phyloP scores from a whole-genome alignment of 1,139 yeast genomes.

The Hyphopichia khmerensis region DNA sequence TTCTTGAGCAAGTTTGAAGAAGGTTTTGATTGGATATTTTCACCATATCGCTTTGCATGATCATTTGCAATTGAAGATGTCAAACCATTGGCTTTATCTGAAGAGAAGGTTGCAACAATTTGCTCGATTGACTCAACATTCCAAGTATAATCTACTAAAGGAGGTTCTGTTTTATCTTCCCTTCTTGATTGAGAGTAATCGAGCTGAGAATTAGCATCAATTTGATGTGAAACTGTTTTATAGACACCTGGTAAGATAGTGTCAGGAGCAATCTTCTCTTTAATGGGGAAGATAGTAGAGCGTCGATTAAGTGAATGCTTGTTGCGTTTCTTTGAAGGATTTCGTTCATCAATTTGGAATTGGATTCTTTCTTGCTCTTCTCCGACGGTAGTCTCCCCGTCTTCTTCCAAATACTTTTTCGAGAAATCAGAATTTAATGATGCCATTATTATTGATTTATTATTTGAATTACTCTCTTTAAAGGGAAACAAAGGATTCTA shows the following conservation, averaged over 20 bases:
- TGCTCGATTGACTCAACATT: constrained; percentile 21
- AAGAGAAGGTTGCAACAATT: constrained; percentile 21
- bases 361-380: background rate
- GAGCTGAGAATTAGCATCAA: constrained; percentile 22
- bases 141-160: constrained; percentile 22
- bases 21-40: constrained; percentile 40
- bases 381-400: background rate
- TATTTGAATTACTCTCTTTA: background rate
- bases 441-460: background rate
- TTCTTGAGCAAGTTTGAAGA: constrained; percentile 30
- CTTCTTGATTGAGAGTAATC: constrained; percentile 5
- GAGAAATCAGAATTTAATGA: constrained; percentile 2
- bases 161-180: constrained; percentile 4
- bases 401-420: constrained; percentile 1
- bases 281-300: constrained; percentile 1
- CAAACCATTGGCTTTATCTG: constrained; percentile 19
- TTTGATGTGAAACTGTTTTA: constrained; percentile 36
- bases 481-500: background rate
- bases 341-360: background rate
- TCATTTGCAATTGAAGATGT: constrained; percentile 10
- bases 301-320: background rate
- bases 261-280: constrained; percentile 24
- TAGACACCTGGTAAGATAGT: constrained; percentile 34
- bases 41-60: constrained; percentile 27
- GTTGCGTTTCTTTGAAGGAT: background rate